phyloP scores from a whole-genome alignment of 371 early-diverging fungal species.

The Actinomortierella ambigua region DNA sequence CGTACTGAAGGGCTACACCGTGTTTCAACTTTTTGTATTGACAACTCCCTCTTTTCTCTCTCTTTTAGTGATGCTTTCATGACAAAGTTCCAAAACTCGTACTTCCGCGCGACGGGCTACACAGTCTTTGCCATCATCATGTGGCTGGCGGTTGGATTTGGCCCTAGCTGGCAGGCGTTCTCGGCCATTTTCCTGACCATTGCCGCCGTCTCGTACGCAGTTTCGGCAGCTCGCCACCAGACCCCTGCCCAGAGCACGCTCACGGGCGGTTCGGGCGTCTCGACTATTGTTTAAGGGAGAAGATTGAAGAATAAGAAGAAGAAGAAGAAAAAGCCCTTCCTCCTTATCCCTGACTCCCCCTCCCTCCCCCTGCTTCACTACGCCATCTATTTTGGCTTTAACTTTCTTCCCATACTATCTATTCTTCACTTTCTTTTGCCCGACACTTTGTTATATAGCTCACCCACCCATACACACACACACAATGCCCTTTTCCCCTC shows the following conservation, averaged over 20 bases:
- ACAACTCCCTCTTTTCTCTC: background rate
- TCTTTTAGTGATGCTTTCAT: slow-evolving; percentile 14
- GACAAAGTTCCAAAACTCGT: slow-evolving; percentile 26
- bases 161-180: slow-evolving; percentile 15
- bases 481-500: no score
- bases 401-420: no score
- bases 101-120: slow-evolving; percentile 26
- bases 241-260: slow-evolving; percentile 29
- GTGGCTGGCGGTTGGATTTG: slow-evolving; percentile 38
- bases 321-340: no score
- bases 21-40: no score
- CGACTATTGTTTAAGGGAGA: slow-evolving; percentile 36
- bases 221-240: slow-evolving; percentile 25
- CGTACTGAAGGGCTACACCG: no score
- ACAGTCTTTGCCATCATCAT: slow-evolving; percentile 25
- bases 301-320: no score
- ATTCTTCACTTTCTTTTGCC: no score
- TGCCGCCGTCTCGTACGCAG: slow-evolving; percentile 16
- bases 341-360: no score
- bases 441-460: no score
- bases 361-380: no score
- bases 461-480: no score
- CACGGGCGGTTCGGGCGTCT: slow-evolving; percentile 40
- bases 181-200: slow-evolving; percentile 35
- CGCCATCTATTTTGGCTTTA: no score